Percentiles rank a stretch among this genome's conserved stretches.
Conservation (phyloP, 176 grass and related monocot species). For the Triticum urartu region DNA sequence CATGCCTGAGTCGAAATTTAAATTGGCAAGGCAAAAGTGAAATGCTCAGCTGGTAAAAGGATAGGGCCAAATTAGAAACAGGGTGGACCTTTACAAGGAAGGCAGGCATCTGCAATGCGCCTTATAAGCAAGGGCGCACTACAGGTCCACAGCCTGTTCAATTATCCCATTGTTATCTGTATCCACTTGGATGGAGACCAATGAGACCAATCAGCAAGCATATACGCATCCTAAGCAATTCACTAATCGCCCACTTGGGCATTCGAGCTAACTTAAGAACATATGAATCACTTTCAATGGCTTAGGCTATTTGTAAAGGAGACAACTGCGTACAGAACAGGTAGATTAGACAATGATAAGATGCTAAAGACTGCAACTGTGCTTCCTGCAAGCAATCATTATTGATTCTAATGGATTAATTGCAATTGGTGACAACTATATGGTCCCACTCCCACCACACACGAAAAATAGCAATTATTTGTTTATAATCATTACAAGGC, state of each 20-base stretch:
- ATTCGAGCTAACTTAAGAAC: not conserved
- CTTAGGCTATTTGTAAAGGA: not conserved
- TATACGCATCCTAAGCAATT: slow-evolving; percentile 14
- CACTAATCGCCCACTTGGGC: slow-evolving; percentile 1
- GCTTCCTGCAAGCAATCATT: not conserved
- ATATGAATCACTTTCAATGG: not conserved
- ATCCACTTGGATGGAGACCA: not conserved
- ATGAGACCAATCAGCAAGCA: not conserved
- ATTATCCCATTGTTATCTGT: not conserved
- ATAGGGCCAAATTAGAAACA: slow-evolving; percentile 18
- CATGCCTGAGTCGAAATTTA: slow-evolving; percentile 1
- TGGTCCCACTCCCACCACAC: not conserved
- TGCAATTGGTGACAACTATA: not conserved
- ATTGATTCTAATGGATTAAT: not conserved
- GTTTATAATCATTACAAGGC: not conserved
- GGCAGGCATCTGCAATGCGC: slow-evolving; percentile 5
- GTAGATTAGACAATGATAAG: not conserved
- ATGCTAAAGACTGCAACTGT: not conserved
- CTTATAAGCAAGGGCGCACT: not conserved
- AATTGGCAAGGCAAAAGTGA: not conserved
- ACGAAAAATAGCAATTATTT: not conserved
- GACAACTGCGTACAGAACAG: not conserved
- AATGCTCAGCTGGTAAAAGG: slow-evolving; percentile 2
- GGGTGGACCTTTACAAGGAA: not conserved
- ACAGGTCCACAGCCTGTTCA: not conserved